A percentile compares a stretch with the other conserved stretches of the same genome.
phyloP scores from a whole-genome alignment of 2,329 filamentous ascomycete genomes.

The Chaetomiaceae sp. region DNA sequence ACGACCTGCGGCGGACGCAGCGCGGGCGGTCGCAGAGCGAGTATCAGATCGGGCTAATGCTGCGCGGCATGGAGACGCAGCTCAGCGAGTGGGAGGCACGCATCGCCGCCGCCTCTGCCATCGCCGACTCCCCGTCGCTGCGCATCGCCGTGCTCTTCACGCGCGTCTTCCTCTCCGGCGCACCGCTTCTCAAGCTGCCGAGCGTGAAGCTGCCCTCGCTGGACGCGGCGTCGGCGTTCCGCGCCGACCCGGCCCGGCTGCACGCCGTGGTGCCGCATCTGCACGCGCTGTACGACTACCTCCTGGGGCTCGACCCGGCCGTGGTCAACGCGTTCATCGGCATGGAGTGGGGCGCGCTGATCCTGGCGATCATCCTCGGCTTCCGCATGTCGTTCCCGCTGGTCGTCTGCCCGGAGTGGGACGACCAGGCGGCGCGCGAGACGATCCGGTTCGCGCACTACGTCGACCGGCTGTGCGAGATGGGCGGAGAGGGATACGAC shows the following conservation, averaged over 20 bases:
- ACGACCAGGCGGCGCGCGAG: slow-evolving; percentile 34
- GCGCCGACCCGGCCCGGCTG: slow-evolving; percentile 18
- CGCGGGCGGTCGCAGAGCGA: slow-evolving; percentile 28
- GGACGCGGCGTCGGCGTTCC: slow-evolving; percentile 7
- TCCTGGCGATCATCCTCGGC: slow-evolving; percentile 37
- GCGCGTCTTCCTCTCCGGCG: slow-evolving; percentile 36
- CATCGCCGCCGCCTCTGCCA: slow-evolving; percentile 32
- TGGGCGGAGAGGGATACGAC: slow-evolving; percentile 7
- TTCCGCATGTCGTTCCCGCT: slow-evolving; percentile 43
- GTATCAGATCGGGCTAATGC: slow-evolving; percentile 39
- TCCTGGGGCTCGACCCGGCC: slow-evolving; percentile 18
- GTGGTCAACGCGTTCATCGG: slow-evolving; percentile 34
- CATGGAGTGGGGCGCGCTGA: slow-evolving; percentile 39
- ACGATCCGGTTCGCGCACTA: slow-evolving; percentile 36
- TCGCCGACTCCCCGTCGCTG: slow-evolving; percentile 23
- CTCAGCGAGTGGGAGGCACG: slow-evolving; percentile 35
- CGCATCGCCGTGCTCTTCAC: slow-evolving; percentile 32
- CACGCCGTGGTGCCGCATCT: slow-evolving; percentile 16
- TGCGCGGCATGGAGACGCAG: slow-evolving; percentile 44
- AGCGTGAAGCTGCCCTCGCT: slow-evolving; percentile 7
- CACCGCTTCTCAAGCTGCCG: slow-evolving; percentile 30
- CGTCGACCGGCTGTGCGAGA: slow-evolving; percentile 32
- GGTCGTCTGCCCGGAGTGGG: slow-evolving; percentile 31
- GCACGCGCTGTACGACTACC: slow-evolving; percentile 26
- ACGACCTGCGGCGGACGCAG: slow-evolving; percentile 27